Base-by-base conservation (phyloP, 1,284 basidiomycete genomes). In the Pseudozyma pruni region DNA sequence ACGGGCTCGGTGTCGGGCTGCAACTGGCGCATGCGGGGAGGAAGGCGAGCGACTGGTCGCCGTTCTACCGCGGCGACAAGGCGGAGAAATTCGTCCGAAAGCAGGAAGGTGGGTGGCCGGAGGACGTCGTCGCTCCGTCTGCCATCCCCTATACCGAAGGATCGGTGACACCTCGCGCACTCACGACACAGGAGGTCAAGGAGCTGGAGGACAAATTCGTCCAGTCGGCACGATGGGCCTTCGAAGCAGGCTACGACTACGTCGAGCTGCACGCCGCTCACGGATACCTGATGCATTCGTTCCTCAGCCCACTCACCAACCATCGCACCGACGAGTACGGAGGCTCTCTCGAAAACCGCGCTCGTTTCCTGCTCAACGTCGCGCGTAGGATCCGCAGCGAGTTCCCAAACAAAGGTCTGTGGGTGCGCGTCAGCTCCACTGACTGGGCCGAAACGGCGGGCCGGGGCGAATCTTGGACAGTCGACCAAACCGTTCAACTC, bases 21-120 rank as follows among this genome's bases (percentile, higher is more conserved):
- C 92, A 94, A 81, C 86, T 94, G 14, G 88, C 87, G 0, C 92
- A 92, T 80, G 90, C 90, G 0, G 90, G 91, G 0, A 85, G 90
- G 33, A 91, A 92, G 81, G 89, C 89, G 0, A 88, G 87, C 23
- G 58, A 66, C 72, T 62, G 72, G 74, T 49, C 81, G 83, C n/a
- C 85, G 61, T 57, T 61, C 67, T 23, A 78, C 86, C 60, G 85
- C 85, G 29, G 85, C 85, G 19, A 47, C 10, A 39, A 47, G 22
- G 62, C 58, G 33, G 16, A 68, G n/a, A 50, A 66, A 10, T 77
- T 58, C 44, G 64, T 67, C 5, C 69, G 72, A 8, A 47, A 41
- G 1, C 60, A 59, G 22, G 74, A 81, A 35, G 86, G 86, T 22
- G 91, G 91, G 2, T 93, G 91, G 91, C 87, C 88, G 0, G 86